Evolutionary conservation across 495 filamentous ascomycete species (phyloP).

Genomic region (Aspergillus avenaceus): DNA sequence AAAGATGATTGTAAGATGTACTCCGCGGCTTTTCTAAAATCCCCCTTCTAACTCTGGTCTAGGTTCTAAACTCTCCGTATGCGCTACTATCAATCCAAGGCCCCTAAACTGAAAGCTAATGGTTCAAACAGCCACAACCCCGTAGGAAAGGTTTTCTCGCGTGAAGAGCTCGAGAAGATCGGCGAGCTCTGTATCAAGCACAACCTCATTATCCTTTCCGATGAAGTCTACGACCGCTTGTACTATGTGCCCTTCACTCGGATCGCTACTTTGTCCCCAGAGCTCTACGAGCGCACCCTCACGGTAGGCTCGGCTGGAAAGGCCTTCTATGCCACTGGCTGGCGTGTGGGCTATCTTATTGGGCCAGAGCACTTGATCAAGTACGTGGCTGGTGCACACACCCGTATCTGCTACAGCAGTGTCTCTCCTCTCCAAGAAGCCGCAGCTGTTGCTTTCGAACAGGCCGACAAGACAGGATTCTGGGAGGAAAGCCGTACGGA

Average conservation of each 20-base stretch:
- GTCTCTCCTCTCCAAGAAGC: conserved; percentile 94
- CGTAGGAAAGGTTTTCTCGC: conserved; percentile 89
- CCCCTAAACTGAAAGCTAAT: conserved; percentile 10
- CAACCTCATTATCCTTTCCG: conserved; percentile 91
- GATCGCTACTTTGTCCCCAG: conserved; percentile 81
- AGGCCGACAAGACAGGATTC: conserved; percentile 79
- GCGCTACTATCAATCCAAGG: background rate
- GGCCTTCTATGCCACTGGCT: conserved; percentile 96
- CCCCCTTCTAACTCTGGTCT: background rate
- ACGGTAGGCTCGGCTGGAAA: conserved; percentile 95
- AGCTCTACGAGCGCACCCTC: conserved; percentile 80
- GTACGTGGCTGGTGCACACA: conserved; percentile 89
- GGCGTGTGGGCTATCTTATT: conserved; percentile 94
- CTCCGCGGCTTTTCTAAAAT: background rate
- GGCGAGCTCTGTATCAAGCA: conserved; percentile 89
- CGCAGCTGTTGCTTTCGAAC: conserved; percentile 90
- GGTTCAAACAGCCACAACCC: conserved; percentile 71
- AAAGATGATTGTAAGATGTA: conserved; percentile 80
- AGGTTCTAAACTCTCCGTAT: conserved; percentile 46
- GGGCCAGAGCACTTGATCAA: conserved; percentile 85
- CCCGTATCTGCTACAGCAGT: conserved; percentile 91
- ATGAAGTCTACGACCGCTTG: conserved; percentile 94
- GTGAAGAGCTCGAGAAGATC: conserved; percentile 76
- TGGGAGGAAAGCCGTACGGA: conserved; percentile 81
- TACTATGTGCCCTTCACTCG: conserved; percentile 94